Conservation (phyloP, 106 monocot genomes). For the Amphibolis antarctica region DNA sequence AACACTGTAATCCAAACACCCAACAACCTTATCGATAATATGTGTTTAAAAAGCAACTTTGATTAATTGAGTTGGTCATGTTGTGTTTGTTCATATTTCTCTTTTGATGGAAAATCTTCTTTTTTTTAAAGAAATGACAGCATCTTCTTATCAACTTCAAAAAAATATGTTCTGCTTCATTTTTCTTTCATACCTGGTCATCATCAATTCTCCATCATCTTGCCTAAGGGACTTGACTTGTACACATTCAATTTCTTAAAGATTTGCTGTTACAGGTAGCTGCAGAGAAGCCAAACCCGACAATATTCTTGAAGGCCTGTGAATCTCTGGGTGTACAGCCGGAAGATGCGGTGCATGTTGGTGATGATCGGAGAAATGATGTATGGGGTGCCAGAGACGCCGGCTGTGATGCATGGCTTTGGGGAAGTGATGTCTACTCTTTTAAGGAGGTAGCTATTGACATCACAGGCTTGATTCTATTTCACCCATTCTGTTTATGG, state of each 20-base stretch:
- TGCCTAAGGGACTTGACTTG: not conserved
- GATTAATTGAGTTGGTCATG: no score
- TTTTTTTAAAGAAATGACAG: no score
- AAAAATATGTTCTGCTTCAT: no score
- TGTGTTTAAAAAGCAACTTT: no score
- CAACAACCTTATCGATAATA: no score
- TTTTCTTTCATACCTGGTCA: no score
- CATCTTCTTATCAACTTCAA: no score
- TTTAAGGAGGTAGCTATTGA: slow-evolving; percentile 66
- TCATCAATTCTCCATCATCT: not conserved
- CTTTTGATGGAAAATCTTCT: no score
- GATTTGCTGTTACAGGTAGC: slow-evolving; percentile 46
- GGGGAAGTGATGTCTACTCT: slow-evolving; percentile 88
- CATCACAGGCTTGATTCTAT: not conserved
- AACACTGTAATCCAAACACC: no score
- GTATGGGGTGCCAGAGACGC: slow-evolving; percentile 97
- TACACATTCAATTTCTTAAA: not conserved
- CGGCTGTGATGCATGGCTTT: slow-evolving; percentile 98
- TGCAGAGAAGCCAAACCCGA: slow-evolving; percentile 97
- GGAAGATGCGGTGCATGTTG: slow-evolving; percentile 91
- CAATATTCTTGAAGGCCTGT: slow-evolving; percentile 91
- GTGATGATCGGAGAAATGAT: slow-evolving; percentile 94
- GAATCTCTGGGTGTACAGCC: slow-evolving; percentile 83
- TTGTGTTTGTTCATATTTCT: no score
- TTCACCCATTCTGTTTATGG: not conserved